A percentile compares a stretch with the other conserved stretches of the same genome.
Evolutionary conservation across 305 asterid genomes (phyloP).

Genomic region (Lippia alba): DNA sequence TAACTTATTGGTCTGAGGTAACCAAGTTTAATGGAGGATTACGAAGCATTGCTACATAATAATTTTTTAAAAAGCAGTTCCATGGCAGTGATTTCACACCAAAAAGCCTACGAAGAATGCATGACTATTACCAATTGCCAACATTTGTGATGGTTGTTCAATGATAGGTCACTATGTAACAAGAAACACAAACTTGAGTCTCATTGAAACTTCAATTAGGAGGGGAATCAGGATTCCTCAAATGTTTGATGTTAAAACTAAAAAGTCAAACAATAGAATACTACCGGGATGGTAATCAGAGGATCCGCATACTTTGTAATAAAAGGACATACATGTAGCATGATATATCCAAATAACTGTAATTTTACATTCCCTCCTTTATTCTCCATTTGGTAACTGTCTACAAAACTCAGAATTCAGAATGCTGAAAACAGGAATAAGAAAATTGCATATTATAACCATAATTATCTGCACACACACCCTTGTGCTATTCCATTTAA

Average conservation of each 20-base stretch:
- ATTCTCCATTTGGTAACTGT: not conserved
- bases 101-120: not conserved
- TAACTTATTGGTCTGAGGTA: constrained; percentile 6
- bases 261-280: not conserved
- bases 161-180: not conserved
- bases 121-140: not conserved
- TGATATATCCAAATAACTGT: not conserved
- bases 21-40: constrained; percentile 18
- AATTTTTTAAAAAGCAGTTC: not conserved
- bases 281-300: not conserved
- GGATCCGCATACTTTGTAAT: not conserved
- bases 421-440: not conserved
- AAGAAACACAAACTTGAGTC: constrained; percentile 8
- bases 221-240: not conserved
- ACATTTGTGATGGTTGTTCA: not conserved
- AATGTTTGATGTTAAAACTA: not conserved
- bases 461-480: constrained; percentile 6
- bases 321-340: not conserved
- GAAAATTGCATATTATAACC: constrained; percentile 12
- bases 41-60: not conserved
- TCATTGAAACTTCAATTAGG: constrained; percentile 5
- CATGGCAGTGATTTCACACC: not conserved
- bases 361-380: not conserved
- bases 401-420: not conserved
- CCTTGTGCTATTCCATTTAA: constrained; percentile 7